A percentile compares a stretch with the other conserved stretches of the same genome.
These are phyloP conservation scores for Roridomyces roridus DNA, from an alignment of 768 basidiomycete species.

Conservation along the genomic window DNA sequence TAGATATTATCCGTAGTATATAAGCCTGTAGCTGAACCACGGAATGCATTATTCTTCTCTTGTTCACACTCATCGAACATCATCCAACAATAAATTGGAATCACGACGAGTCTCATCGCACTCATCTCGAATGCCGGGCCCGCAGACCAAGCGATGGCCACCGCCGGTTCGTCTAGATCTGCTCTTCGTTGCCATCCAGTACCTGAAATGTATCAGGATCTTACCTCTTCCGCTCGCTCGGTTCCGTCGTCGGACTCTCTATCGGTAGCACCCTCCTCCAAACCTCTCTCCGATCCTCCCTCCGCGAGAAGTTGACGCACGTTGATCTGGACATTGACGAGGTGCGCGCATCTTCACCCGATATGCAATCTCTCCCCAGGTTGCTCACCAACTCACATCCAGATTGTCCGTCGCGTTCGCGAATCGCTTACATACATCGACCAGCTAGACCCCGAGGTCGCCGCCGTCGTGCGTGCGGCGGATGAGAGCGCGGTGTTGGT, in stretches of 20 bases:
- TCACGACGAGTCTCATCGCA: constrained; percentile 64
- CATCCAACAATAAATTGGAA: too few species aligned
- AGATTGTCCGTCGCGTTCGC: constrained; percentile 57
- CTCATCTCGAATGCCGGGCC: constrained; percentile 68
- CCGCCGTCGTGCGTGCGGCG: constrained; percentile 42
- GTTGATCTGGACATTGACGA: constrained; percentile 52
- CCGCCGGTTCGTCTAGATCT: constrained; percentile 57
- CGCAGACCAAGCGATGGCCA: constrained; percentile 68
- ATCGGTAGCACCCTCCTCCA: constrained; percentile 64
- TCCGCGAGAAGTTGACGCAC: constrained; percentile 44
- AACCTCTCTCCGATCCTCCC: constrained; percentile 49
- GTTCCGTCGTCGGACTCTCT: constrained; percentile 62
- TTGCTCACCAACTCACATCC: neutral
- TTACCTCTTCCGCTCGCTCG: constrained; percentile 71
- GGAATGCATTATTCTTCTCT: too few species aligned
- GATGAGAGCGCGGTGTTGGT: constrained; percentile 54
- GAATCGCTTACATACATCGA: constrained; percentile 57
- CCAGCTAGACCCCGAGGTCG: constrained; percentile 44
- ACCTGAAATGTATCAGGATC: constrained; percentile 45
- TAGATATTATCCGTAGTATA: too few species aligned
- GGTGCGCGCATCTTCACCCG: constrained; percentile 42
- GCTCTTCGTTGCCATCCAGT: neutral
- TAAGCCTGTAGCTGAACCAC: too few species aligned
- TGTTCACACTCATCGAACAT: too few species aligned
- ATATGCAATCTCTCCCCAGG: too few species aligned